Percentiles rank a stretch among this genome's conserved stretches.
Evolutionary conservation across 106 monocot genomes (phyloP).

Genomic region (Dendrobium catenatum): DNA sequence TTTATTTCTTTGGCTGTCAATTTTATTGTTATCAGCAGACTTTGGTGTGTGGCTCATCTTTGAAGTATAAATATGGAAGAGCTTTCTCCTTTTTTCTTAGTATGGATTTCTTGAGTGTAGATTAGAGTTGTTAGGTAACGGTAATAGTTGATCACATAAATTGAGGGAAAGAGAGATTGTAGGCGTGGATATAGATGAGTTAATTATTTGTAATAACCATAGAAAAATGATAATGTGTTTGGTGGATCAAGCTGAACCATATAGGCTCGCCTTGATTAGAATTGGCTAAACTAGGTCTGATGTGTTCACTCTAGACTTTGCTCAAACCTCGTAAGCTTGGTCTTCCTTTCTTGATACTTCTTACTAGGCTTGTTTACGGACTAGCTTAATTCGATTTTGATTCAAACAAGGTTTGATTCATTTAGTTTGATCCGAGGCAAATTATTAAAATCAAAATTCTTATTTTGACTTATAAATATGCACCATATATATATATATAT

Average conservation of each 20-base stretch:
- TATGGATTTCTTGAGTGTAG: not conserved
- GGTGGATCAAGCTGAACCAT: not conserved
- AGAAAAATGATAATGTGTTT: not conserved
- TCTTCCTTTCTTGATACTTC: not conserved
- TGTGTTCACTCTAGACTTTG: not conserved
- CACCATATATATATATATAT: no score
- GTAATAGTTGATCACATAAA: not conserved
- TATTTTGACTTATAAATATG: no score
- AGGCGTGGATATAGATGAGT: not conserved
- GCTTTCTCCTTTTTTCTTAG: not conserved
- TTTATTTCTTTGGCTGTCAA: not conserved
- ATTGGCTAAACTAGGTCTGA: not conserved
- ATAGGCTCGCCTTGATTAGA: not conserved
- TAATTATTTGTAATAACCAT: not conserved
- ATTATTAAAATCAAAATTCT: no score
- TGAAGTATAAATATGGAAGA: not conserved
- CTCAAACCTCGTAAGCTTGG: not conserved
- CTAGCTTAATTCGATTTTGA: no score
- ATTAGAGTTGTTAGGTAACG: not conserved
- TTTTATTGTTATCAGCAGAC: not conserved
- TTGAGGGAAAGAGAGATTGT: not conserved
- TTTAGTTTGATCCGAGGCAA: no score
- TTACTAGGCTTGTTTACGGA: not conserved
- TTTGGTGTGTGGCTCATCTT: not conserved
- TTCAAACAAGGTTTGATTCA: no score